These are phyloP conservation scores for Pseudozyma tsukubaensis DNA, from an alignment of 1,284 basidiomycete species.

Conservation along the genomic window DNA sequence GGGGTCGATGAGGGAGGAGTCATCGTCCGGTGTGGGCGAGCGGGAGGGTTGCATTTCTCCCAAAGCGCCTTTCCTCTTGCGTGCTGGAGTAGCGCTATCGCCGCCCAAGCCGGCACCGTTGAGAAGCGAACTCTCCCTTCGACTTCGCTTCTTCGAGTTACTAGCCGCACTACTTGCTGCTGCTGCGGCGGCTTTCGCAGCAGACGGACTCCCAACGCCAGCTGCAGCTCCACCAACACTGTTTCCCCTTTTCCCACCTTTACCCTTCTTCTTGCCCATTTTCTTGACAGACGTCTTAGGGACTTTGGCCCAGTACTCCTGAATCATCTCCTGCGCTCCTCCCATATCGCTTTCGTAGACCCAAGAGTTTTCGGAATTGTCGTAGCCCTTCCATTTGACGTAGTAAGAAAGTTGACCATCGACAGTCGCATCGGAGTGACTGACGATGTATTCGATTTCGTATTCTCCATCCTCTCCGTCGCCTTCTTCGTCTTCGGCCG, in stretches of 20 bases:
- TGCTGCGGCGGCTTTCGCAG: neutral
- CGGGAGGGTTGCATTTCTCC: conserved; percentile 11
- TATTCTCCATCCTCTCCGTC: conserved; percentile 42
- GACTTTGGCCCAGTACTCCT: conserved; percentile 39
- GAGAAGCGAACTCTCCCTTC: conserved; percentile 2
- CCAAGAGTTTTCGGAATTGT: conserved; percentile 50
- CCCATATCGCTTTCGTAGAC: conserved; percentile 54
- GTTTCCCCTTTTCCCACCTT: conserved; percentile 29
- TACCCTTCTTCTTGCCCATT: conserved; percentile 24
- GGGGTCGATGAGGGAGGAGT: conserved; percentile 6
- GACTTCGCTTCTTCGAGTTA: neutral
- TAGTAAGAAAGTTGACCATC: conserved; percentile 53
- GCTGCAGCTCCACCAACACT: neutral
- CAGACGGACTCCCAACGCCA: neutral
- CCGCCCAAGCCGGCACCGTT: neutral
- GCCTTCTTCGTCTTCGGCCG: conserved; percentile 1
- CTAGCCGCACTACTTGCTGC: neutral
- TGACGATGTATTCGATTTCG: conserved; percentile 54
- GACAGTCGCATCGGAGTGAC: conserved; percentile 26
- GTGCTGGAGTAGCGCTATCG: no score
- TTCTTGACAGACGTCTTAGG: conserved; percentile 29
- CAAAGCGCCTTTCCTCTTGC: neutral
- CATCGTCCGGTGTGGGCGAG: conserved; percentile 12
- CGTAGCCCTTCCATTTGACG: conserved; percentile 61
- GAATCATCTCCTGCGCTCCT: conserved; percentile 50